These are phyloP conservation scores for Daldinia grandis DNA, from an alignment of 495 filamentous ascomycete species.

Conservation along the genomic window DNA sequence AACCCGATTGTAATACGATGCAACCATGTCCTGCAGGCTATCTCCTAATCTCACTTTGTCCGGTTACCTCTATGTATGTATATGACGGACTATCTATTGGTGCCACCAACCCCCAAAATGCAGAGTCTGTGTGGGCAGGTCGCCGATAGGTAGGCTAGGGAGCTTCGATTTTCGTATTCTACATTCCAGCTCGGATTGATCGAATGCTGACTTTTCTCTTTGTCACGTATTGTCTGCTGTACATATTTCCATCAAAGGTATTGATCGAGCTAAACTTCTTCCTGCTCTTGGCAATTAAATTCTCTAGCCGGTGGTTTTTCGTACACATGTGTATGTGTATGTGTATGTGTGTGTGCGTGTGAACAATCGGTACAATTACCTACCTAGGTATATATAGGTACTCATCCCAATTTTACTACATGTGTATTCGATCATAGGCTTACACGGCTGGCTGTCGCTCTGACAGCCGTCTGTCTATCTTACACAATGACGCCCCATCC, in stretches of 20 bases:
- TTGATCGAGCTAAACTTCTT: neutral
- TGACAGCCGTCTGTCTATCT: slow-evolving; percentile 14
- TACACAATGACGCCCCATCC: slow-evolving; percentile 25
- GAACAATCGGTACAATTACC: neutral
- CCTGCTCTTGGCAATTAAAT: neutral
- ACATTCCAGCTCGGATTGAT: slow-evolving; percentile 8
- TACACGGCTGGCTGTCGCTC: slow-evolving; percentile 28
- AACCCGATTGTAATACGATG: slow-evolving; percentile 19
- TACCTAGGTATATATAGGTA: neutral
- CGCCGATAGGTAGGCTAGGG: slow-evolving; percentile 34
- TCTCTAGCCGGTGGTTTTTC: neutral
- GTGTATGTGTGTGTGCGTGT: no score
- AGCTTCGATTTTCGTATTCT: slow-evolving; percentile 18
- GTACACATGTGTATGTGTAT: neutral
- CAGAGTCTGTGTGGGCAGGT: slow-evolving; percentile 29
- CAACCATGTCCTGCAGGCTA: slow-evolving; percentile 35
- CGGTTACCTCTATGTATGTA: neutral
- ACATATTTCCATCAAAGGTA: neutral
- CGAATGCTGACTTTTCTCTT: slow-evolving; percentile 20
- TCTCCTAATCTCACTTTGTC: slow-evolving; percentile 29
- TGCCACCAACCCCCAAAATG: slow-evolving; percentile 36
- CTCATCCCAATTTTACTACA: slow-evolving; percentile 19
- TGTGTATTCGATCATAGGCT: slow-evolving; percentile 20
- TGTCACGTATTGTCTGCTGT: neutral
- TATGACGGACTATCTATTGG: slow-evolving; percentile 18